These are phyloP conservation scores for Scheffersomyces insectosa DNA, from an alignment of 1,139 yeast species.

Conservation along the genomic window DNA sequence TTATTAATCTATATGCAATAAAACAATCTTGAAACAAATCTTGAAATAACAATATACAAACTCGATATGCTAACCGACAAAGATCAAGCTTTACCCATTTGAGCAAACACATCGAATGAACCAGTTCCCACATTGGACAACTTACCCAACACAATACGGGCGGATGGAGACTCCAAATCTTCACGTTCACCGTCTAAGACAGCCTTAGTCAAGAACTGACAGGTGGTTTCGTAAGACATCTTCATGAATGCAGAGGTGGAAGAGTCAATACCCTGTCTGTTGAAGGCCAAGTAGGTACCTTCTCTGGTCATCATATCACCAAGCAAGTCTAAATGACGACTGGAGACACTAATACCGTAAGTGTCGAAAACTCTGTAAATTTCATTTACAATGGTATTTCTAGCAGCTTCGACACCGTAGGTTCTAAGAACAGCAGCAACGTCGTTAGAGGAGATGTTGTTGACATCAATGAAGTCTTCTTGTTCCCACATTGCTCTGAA, in stretches of 20 bases:
- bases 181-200: constrained; percentile 92
- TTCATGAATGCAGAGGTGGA: constrained; percentile 96
- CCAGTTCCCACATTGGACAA: constrained; percentile 95
- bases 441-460: constrained; percentile 88
- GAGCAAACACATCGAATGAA: constrained; percentile 82
- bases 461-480: constrained; percentile 86
- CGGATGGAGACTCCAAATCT: constrained; percentile 87
- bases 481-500: constrained; percentile 98
- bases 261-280: constrained; percentile 96
- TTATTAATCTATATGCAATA: constrained; percentile 1
- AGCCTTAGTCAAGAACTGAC: constrained; percentile 95
- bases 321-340: constrained; percentile 92
- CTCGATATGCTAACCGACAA: background rate
- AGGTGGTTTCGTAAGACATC: constrained; percentile 98
- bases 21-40: no score
- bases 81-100: constrained; percentile 30
- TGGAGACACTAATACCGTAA: constrained; percentile 90
- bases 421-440: constrained; percentile 86
- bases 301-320: constrained; percentile 99
- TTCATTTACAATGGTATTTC: constrained; percentile 95
- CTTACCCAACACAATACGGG: constrained; percentile 93
- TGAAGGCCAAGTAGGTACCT: constrained; percentile 94
- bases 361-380: constrained; percentile 94
- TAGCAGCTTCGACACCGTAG: constrained; percentile 98
- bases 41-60: background rate